phyloP scores from a whole-genome alignment of 1,284 basidiomycete genomes.

The Malassezia obtusa region DNA sequence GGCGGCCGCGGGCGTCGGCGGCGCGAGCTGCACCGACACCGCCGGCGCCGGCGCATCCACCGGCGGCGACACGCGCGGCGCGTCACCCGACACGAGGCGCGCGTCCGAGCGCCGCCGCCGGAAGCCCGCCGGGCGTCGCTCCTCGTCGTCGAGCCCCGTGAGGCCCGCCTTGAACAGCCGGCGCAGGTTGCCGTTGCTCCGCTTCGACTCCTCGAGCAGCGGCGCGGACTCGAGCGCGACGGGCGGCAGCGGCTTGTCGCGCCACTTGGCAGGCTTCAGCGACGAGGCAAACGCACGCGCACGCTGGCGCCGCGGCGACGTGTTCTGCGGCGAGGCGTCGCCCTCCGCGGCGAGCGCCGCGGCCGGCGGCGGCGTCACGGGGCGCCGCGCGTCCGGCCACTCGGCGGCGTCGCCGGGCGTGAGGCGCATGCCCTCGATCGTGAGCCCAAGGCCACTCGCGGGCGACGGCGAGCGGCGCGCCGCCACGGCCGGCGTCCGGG shows the following conservation, averaged over 20 bases:
- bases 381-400: neutral
- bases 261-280: neutral
- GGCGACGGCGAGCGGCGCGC: neutral
- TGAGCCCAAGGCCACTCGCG: neutral
- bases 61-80: neutral
- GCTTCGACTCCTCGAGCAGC: neutral
- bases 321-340: neutral
- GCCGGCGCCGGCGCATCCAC: neutral
- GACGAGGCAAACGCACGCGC: neutral
- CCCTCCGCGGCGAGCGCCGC: neutral
- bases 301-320: neutral
- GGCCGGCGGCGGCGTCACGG: neutral
- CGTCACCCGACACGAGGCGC: neutral
- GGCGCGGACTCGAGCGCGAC: neutral
- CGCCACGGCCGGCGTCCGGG: neutral
- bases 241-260: constrained; percentile 1
- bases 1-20: neutral
- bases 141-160: neutral
- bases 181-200: constrained; percentile 3
- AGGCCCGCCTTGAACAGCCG: constrained; percentile 6
- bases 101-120: neutral
- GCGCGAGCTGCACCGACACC: neutral
- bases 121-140: neutral
- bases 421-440: neutral
- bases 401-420: neutral